Evolutionary conservation across 352 stramenopile species (phyloP), one percentile per base, ranked within the genome.

Genomic region (Globisporangium rhizosaccharum): DNA sequence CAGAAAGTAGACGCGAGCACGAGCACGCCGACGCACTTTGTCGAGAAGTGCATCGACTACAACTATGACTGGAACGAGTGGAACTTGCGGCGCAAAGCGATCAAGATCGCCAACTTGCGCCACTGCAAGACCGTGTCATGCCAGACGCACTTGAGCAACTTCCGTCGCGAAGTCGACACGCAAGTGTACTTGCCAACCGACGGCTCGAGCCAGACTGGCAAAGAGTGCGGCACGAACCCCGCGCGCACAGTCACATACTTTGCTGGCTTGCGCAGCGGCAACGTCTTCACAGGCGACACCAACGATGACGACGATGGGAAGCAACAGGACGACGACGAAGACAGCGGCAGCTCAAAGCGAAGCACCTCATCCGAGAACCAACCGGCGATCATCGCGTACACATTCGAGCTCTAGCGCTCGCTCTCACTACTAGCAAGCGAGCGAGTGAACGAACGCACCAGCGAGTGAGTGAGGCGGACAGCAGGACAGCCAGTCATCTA

Each of bases 41-140:
- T 96, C 7, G 88, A 98, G 53, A 96, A 92, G 68, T 68, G 88
- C 62, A 87, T 97, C 18, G 92, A 97, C 73, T 80, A 80, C 60
- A 82, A 85, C 47, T 98, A 98, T 71, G 84, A 96, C 53, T 98
- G 92, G 90, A 98, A 98, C 73, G 92, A 98, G 67, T 98, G 94
- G 94, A 89, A 79, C 53, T 72, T 98, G 48, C 79, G 93, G 15
- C 82, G 88, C 44, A 84, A 88, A 39, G 90, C 90, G 25, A 72
- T 98, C 45, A 86, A 96, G 67, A 79, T 97, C 51, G 90, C 90
- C 20, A 98, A 98, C 62, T 63, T 98, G 51, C 77, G 82, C 37
- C 91, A 97, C 46, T 97, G 85, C 66, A 82, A 78, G 15, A 98
- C 92, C 1, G 85, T 83, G 39, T 88, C 81, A 14, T 82, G 82